These are phyloP conservation scores for Xylariaceae sp. DNA, from an alignment of 2,329 filamentous ascomycete species.

Conservation along the genomic window DNA sequence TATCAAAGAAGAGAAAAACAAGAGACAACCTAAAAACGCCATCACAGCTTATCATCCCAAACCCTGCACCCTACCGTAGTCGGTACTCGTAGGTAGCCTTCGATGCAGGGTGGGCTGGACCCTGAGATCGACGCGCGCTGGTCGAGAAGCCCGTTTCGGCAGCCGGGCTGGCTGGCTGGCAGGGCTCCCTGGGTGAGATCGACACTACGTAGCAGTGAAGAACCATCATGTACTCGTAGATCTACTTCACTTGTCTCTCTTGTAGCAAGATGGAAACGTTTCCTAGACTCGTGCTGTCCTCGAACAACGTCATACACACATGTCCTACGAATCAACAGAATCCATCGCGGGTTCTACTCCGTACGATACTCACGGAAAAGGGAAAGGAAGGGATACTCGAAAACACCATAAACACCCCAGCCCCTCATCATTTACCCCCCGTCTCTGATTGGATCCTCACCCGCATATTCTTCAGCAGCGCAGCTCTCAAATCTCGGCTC, in stretches of 20 bases:
- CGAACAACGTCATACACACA: no score
- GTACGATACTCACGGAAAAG: no score
- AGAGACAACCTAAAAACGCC: no score
- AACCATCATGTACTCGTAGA: background rate
- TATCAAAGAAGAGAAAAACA: no score
- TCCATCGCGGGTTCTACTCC: no score
- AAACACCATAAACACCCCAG: no score
- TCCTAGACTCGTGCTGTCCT: no score
- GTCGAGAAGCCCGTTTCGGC: background rate
- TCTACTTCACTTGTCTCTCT: background rate
- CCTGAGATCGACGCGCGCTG: background rate
- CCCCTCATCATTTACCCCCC: conserved; percentile 10
- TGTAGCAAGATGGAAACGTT: no score
- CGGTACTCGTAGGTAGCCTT: background rate
- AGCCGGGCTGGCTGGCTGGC: background rate
- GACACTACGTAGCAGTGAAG: background rate
- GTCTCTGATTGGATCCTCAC: conserved; percentile 8
- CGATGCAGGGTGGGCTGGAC: background rate
- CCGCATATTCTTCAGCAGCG: conserved; percentile 11
- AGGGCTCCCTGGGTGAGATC: background rate
- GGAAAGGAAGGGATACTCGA: no score
- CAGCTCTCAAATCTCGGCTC: conserved; percentile 28
- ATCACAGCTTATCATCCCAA: background rate
- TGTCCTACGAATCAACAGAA: no score
- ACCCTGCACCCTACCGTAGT: background rate